A percentile compares a stretch with the other conserved stretches of the same genome.
Evolutionary conservation across 768 basidiomycete species (phyloP).

Genomic region (Auricularia auricula-judae): DNA sequence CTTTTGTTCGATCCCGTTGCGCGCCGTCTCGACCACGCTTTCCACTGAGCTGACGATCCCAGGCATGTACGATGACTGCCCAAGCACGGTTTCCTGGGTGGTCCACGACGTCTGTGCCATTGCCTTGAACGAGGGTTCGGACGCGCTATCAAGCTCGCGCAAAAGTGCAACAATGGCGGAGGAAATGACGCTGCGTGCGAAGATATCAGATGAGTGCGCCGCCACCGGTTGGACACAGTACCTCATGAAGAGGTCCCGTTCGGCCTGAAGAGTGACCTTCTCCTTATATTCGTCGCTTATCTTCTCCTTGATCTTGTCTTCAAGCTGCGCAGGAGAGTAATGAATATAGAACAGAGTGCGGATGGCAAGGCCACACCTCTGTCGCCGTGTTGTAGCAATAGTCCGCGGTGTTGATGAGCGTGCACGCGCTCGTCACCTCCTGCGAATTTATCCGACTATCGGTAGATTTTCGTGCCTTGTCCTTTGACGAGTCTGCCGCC

Average conservation of each 20-base stretch:
- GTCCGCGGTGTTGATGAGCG: slow-evolving; percentile 94
- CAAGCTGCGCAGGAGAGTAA: slow-evolving; percentile 43
- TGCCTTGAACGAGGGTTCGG: slow-evolving; percentile 66
- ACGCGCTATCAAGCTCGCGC: slow-evolving; percentile 74
- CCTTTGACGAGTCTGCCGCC: slow-evolving; percentile 26
- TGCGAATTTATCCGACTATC: slow-evolving; percentile 70
- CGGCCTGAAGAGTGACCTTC: slow-evolving; percentile 69
- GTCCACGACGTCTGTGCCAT: slow-evolving; percentile 77
- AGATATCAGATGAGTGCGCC: neutral
- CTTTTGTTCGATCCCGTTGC: slow-evolving; percentile 83
- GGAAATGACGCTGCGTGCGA: slow-evolving; percentile 58
- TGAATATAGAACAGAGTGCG: neutral
- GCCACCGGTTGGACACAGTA: slow-evolving; percentile 21
- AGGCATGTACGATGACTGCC: slow-evolving; percentile 68
- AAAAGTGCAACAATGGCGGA: slow-evolving; percentile 69
- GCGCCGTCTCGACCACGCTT: slow-evolving; percentile 64
- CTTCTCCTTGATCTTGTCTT: slow-evolving; percentile 81
- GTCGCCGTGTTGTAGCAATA: slow-evolving; percentile 89
- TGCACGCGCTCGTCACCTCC: slow-evolving; percentile 71
- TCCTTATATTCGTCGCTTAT: slow-evolving; percentile 67
- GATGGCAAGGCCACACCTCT: slow-evolving; percentile 41
- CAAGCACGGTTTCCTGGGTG: slow-evolving; percentile 70
- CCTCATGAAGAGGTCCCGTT: slow-evolving; percentile 86
- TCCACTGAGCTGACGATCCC: slow-evolving; percentile 70
- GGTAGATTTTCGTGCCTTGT: slow-evolving; percentile 48